A percentile compares a stretch with the other conserved stretches of the same genome.
Evolutionary conservation across 805 yeast genomes (phyloP).

Genomic region (Kodamaea sagamina): DNA sequence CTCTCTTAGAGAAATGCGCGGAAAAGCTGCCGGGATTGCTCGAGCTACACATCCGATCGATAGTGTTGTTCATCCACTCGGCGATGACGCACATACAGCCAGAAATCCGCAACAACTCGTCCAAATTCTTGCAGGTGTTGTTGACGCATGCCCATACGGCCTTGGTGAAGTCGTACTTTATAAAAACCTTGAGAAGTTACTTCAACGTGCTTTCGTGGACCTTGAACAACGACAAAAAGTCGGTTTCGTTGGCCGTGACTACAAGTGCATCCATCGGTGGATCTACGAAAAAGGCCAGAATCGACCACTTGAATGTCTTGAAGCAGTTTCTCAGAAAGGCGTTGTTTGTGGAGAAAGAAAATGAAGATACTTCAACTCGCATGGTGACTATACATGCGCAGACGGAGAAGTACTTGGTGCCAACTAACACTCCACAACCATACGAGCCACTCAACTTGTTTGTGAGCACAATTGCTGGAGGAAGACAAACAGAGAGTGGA

Average conservation of each 20-base stretch:
- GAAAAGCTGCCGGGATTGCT: constrained; percentile 54
- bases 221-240: constrained; percentile 38
- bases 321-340: constrained; percentile 48
- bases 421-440: constrained; percentile 57
- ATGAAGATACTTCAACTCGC: constrained; percentile 9
- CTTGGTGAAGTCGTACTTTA: constrained; percentile 63
- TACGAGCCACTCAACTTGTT: constrained; percentile 64
- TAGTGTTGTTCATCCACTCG: constrained; percentile 76
- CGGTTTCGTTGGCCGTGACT: constrained; percentile 37
- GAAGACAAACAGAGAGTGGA: constrained; percentile 7
- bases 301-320: constrained; percentile 45
- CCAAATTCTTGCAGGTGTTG: constrained; percentile 62
- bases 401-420: constrained; percentile 53
- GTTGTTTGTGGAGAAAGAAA: constrained; percentile 28
- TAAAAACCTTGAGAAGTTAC: constrained; percentile 65
- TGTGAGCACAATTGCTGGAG: constrained; percentile 36
- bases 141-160: constrained; percentile 56
- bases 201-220: constrained; percentile 79
- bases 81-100: constrained; percentile 93
- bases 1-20: constrained; percentile 50
- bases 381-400: constrained; percentile 43
- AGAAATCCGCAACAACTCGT: constrained; percentile 72
- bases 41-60: constrained; percentile 57
- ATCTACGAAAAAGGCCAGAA: constrained; percentile 38
- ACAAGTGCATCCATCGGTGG: constrained; percentile 35